Percentiles rank a stretch among this genome's conserved stretches.
phyloP scores from a whole-genome alignment of 2,329 filamentous ascomycete genomes.

The Fusarium succisae region DNA sequence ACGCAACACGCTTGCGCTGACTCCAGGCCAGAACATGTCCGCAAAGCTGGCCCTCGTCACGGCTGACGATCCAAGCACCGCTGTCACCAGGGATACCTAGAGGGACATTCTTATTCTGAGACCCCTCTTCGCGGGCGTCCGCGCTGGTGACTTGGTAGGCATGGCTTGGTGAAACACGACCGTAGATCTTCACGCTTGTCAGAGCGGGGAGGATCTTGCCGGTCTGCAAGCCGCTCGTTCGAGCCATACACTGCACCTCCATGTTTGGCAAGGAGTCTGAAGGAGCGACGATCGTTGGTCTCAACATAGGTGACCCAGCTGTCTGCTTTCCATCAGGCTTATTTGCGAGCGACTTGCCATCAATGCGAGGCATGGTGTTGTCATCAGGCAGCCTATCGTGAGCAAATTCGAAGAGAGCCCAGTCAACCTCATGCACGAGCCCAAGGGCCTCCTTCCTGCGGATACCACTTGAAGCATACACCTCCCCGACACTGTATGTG shows the following conservation, averaged over 20 bases:
- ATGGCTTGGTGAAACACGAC: constrained; percentile 81
- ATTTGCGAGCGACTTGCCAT: constrained; percentile 17
- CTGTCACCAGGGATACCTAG: constrained; percentile 85
- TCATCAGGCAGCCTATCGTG: constrained; percentile 74
- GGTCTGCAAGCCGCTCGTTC: constrained; percentile 83
- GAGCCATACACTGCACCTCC: constrained; percentile 86
- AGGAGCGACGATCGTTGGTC: constrained; percentile 68
- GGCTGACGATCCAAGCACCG: constrained; percentile 91
- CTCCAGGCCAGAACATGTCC: constrained; percentile 93
- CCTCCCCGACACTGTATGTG: constrained; percentile 80
- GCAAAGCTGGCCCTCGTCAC: constrained; percentile 79
- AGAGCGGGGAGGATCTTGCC: constrained; percentile 82
- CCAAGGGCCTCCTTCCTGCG: constrained; percentile 77
- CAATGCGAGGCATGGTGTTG: constrained; percentile 70
- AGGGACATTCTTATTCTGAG: constrained; percentile 44
- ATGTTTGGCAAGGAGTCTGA: constrained; percentile 74
- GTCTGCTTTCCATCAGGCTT: constrained; percentile 4
- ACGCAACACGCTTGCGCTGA: constrained; percentile 80
- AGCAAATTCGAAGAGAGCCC: constrained; percentile 87
- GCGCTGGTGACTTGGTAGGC: constrained; percentile 68
- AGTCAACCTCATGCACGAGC: constrained; percentile 91
- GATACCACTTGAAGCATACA: constrained; percentile 91
- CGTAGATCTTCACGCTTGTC: constrained; percentile 87
- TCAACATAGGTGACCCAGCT: constrained; percentile 49
- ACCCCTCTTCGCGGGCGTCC: constrained; percentile 29